Evolutionary conservation across 73 alveolate species (phyloP).

Genomic region (Symbiodinium natans): DNA sequence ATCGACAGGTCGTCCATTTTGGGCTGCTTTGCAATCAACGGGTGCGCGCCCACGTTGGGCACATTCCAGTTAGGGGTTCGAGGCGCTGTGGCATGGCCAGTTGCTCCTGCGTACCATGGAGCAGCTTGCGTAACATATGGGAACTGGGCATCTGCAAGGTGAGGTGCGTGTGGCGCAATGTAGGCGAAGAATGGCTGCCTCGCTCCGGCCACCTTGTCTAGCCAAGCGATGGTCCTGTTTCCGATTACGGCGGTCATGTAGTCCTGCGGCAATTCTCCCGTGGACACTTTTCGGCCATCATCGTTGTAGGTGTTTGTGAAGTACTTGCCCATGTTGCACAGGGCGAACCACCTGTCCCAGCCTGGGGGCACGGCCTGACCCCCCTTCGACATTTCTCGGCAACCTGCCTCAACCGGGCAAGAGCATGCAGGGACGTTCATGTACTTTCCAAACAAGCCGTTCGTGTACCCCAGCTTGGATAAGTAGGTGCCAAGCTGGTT

Average conservation of each 20-base stretch:
- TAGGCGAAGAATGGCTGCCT: neutral
- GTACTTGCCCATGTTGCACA: neutral
- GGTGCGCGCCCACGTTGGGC: neutral
- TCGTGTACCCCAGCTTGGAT: neutral
- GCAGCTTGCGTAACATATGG: neutral
- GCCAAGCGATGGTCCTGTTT: neutral
- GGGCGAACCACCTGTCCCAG: neutral
- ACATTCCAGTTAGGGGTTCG: conserved; percentile 1
- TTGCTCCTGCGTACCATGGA: neutral
- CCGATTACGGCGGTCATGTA: neutral
- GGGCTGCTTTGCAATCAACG: neutral
- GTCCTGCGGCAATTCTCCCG: neutral
- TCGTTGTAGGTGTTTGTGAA: neutral
- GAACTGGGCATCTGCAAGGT: neutral
- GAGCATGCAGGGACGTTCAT: neutral
- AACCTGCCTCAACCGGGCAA: neutral
- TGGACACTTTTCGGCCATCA: neutral
- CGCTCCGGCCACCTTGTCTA: neutral
- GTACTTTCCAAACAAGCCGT: neutral
- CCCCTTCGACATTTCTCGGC: neutral
- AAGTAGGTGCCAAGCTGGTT: neutral
- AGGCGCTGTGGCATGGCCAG: neutral
- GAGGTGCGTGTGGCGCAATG: neutral
- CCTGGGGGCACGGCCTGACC: neutral
- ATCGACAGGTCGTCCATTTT: neutral